phyloP scores from a whole-genome alignment of 2,329 filamentous ascomycete genomes.

The Leptosphaerulina australis region DNA sequence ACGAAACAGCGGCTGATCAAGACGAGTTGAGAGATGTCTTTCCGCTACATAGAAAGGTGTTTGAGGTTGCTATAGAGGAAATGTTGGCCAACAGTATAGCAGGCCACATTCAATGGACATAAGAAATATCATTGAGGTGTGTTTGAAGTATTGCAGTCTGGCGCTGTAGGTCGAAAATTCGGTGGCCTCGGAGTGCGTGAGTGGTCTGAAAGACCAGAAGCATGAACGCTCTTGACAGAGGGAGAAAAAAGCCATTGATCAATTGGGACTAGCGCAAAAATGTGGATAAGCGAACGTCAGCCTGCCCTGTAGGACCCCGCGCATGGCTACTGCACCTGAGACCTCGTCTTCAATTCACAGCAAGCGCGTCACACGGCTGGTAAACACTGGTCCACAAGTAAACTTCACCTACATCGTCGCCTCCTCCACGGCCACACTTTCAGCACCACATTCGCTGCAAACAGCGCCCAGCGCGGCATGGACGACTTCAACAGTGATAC shows the following conservation, averaged over 20 bases:
- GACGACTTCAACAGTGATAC: conserved; percentile 98
- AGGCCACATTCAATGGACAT: too few relatives aligned
- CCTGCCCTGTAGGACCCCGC: conserved; percentile 1
- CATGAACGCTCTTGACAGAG: not conserved
- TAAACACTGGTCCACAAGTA: not conserved
- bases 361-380: conserved; percentile 11
- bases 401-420: not conserved
- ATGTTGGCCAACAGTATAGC: too few relatives aligned
- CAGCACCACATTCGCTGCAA: not conserved
- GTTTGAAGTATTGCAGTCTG: too few relatives aligned
- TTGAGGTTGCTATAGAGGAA: too few relatives aligned
- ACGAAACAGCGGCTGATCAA: too few relatives aligned
- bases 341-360: conserved; percentile 14
- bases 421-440: not conserved
- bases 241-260: not conserved
- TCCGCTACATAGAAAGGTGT: too few relatives aligned
- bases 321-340: not conserved
- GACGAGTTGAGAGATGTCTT: too few relatives aligned
- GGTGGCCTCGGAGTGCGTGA: too few relatives aligned
- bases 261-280: not conserved
- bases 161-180: too few relatives aligned
- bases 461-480: conserved; percentile 61
- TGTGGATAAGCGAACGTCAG: conserved; percentile 6
- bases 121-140: too few relatives aligned
- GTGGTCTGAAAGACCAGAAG: too few relatives aligned